phyloP scores from a whole-genome alignment of 2,329 filamentous ascomycete genomes.

The Penicillium sp. region DNA sequence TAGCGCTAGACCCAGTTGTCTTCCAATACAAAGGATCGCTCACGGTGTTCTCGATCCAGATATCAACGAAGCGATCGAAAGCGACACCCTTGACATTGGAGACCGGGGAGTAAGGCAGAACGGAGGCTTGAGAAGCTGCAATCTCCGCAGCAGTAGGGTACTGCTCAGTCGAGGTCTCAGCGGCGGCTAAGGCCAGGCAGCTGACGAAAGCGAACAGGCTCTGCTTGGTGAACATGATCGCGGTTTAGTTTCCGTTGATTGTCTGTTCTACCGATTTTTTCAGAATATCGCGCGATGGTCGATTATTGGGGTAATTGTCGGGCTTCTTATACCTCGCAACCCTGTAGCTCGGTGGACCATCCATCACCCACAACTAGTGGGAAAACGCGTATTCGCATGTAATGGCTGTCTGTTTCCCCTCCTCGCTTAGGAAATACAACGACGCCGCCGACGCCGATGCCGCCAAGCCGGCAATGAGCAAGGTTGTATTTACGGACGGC shows the following conservation, averaged over 20 bases:
- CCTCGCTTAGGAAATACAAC: constrained; percentile 8
- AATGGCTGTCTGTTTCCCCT: not conserved
- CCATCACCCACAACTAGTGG: not conserved
- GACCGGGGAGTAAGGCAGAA: constrained; percentile 62
- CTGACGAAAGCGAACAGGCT: constrained; percentile 42
- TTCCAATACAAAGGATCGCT: constrained; percentile 41
- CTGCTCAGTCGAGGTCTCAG: constrained; percentile 28
- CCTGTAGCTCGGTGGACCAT: not conserved
- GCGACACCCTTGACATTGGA: constrained; percentile 68
- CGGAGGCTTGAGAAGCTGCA: constrained; percentile 53
- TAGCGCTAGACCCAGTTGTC: constrained; percentile 37
- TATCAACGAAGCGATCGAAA: constrained; percentile 70
- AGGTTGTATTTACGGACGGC: not conserved
- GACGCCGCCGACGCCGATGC: not conserved
- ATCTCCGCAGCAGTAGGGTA: constrained; percentile 33
- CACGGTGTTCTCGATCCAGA: constrained; percentile 77
- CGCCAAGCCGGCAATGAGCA: not conserved
- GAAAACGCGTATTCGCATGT: not conserved
- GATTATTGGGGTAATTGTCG: constrained; percentile 7
- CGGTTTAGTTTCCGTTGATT: not conserved
- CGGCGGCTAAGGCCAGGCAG: constrained; percentile 27
- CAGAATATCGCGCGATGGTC: not conserved
- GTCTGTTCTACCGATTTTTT: not conserved
- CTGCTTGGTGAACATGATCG: constrained; percentile 54
- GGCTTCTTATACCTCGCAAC: constrained; percentile 21